phyloP scores from a whole-genome alignment of 2,329 filamentous ascomycete species.

The Aspergillus udagawae region DNA sequence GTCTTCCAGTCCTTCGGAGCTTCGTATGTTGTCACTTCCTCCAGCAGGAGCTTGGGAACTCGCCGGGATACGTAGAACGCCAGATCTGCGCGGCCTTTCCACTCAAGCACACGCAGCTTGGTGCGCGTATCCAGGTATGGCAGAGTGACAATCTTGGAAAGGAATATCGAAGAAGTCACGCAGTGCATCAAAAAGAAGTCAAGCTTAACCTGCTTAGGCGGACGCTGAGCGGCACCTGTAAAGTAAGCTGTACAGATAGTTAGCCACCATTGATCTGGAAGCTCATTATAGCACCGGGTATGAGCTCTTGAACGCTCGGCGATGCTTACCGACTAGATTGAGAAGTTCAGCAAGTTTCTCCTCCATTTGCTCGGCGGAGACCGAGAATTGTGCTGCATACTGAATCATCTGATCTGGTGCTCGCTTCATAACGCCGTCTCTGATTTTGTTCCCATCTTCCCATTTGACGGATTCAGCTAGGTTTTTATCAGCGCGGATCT shows the following conservation, averaged over 20 bases:
- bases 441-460: constrained; percentile 60
- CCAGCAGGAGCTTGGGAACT: constrained; percentile 56
- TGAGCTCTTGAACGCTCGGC: background rate
- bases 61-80: constrained; percentile 68
- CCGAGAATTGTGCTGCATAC: constrained; percentile 56
- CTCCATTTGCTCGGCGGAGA: constrained; percentile 55
- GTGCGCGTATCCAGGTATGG: constrained; percentile 56
- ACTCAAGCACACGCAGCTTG: constrained; percentile 71
- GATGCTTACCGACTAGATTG: constrained; percentile 52
- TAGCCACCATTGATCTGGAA: background rate
- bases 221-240: constrained; percentile 59
- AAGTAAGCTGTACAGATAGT: constrained; percentile 45
- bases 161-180: constrained; percentile 73
- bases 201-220: constrained; percentile 64
- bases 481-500: constrained; percentile 54
- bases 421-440: constrained; percentile 63
- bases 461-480: constrained; percentile 52
- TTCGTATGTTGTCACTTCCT: constrained; percentile 59
- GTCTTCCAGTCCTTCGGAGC: constrained; percentile 49
- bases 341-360: constrained; percentile 65
- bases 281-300: background rate
- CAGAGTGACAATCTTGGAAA: constrained; percentile 59
- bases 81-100: constrained; percentile 74
- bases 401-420: constrained; percentile 61
- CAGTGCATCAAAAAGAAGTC: constrained; percentile 84